Percentiles rank a stretch among this genome's conserved stretches.
Evolutionary conservation across 2,329 filamentous ascomycete genomes (phyloP).

Genomic region (Ophiostoma perfectum): DNA sequence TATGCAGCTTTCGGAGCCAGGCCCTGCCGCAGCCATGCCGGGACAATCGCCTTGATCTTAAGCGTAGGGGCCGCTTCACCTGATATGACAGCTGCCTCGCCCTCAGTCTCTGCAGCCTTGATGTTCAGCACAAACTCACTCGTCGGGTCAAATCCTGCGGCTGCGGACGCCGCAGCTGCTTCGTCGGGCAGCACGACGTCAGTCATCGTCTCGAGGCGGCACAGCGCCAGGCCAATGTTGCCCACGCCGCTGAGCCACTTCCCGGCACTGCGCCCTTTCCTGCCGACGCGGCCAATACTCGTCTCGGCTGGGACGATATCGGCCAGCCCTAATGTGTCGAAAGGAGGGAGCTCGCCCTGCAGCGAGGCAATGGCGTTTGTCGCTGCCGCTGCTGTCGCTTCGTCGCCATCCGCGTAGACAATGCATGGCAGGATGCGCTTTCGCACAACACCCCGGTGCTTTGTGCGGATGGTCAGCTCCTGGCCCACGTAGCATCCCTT

Average conservation of each 20-base stretch:
- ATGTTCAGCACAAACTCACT: constrained; percentile 54
- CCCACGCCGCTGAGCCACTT: constrained; percentile 72
- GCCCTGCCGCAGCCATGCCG: constrained; percentile 60
- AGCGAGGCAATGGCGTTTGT: constrained; percentile 42
- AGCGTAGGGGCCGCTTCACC: constrained; percentile 39
- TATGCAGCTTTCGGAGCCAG: constrained; percentile 30
- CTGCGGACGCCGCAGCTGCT: constrained; percentile 57
- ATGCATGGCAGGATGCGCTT: constrained; percentile 81
- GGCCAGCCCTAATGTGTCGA: constrained; percentile 24
- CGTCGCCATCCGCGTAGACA: constrained; percentile 53
- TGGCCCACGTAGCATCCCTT: constrained; percentile 98
- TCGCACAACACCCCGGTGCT: constrained; percentile 87
- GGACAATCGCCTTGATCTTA: constrained; percentile 75
- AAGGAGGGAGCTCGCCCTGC: constrained; percentile 30
- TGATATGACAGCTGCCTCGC: constrained; percentile 24
- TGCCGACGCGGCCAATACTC: constrained; percentile 47
- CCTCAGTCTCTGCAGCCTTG: constrained; percentile 34
- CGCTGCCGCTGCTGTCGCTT: constrained; percentile 30
- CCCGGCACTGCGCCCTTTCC: constrained; percentile 65
- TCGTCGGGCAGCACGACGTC: constrained; percentile 63
- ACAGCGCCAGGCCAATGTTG: constrained; percentile 81
- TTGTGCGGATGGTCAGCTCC: constrained; percentile 91
- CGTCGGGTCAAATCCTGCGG: constrained; percentile 50
- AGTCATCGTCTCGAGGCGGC: constrained; percentile 86
- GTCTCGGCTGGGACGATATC: constrained; percentile 42